Base-by-base conservation (phyloP, 2,329 filamentous ascomycete genomes). In the Diaporthe capsici region DNA sequence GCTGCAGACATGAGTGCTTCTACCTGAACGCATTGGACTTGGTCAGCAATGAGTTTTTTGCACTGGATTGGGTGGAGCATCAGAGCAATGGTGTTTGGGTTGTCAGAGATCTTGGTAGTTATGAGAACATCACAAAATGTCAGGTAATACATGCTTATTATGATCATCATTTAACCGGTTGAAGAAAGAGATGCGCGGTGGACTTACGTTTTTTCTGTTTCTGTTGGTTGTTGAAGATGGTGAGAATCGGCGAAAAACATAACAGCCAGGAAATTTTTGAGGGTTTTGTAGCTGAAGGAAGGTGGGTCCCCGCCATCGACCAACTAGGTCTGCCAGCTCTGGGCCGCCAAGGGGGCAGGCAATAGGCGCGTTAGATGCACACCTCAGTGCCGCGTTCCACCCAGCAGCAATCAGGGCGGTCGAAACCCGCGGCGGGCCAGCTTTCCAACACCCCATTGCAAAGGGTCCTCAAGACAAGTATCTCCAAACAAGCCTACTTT, bases 61-160 rank as follows among this genome's bases (percentile, higher is more conserved):
- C 61, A 42, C 61, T 28, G 65, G 76, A 53, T 60, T 76, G 65
- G 49, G n/a, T 44, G 58, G 22, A 73, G 34, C 53, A 63, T 72
- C 31, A 71, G 60, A 58, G 25, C 71, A 73, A 67, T 68, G 39
- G 73, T 72, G 71, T 57, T 75, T 22, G 2, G 75, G 61, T 68
- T 83, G 82, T 93, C 91, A 93, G 91, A 92, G 90, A 93, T 93
- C 91, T 93, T 92, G 91, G 91, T 92, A 90, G 91, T 91, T 89
- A 82, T 82, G 84, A 84, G 84, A 88, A 90, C 90, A 91, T 77
- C 55, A 49, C n/a, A 84, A 83, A 84, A 84, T 81, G 78, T 86
- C 83, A 82, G 83, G 83, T 84, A 84, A 85, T 84, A 85, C 83
- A 85, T 85, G 84, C 83, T 84, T 70, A 84, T 80, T 79, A 72